A percentile compares a stretch with the other conserved stretches of the same genome.
These are phyloP conservation scores for Globisporangium radiosum DNA, from an alignment of 352 stramenopile genomes.

Conservation along the genomic window DNA sequence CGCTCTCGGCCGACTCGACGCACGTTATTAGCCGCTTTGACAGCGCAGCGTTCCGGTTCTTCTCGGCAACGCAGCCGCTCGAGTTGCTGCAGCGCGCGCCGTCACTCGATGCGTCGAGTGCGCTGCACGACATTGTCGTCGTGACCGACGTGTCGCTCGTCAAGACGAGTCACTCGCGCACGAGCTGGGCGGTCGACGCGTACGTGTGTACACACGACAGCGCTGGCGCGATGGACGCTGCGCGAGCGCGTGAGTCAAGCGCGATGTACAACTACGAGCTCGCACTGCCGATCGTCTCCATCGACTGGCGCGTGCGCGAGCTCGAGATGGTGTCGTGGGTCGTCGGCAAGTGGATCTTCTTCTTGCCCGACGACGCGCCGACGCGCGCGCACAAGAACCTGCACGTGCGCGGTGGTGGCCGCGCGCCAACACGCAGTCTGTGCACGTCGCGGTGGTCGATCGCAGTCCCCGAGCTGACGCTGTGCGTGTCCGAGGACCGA, in stretches of 20 bases:
- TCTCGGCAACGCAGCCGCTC: conserved; percentile 28
- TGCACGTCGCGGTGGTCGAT: conserved; percentile 27
- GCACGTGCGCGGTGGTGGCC: conserved; percentile 17
- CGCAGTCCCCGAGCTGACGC: conserved; percentile 21
- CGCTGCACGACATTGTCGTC: conserved; percentile 38
- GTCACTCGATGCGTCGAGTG: conserved; percentile 12
- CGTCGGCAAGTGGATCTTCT: conserved; percentile 75
- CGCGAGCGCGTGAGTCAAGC: conserved; percentile 6
- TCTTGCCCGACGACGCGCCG: conserved; percentile 35
- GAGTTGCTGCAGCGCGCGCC: conserved; percentile 23
- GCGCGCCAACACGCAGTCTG: conserved; percentile 17
- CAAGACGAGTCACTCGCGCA: conserved; percentile 46
- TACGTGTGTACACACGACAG: conserved; percentile 37
- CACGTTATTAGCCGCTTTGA: conserved; percentile 29
- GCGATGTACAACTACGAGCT: conserved; percentile 71
- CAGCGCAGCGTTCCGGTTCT: conserved; percentile 22
- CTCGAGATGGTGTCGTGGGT: conserved; percentile 62
- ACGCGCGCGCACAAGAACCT: conserved; percentile 21
- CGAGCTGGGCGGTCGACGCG: conserved; percentile 32
- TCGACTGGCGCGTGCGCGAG: conserved; percentile 49
- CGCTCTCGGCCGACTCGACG: conserved; percentile 27
- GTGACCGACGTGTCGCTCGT: conserved; percentile 24
- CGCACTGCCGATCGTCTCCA: conserved; percentile 31
- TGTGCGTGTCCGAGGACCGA: conserved; percentile 25
- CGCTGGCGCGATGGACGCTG: background rate